Base-by-base conservation (phyloP, 2,329 filamentous ascomycete species). In the Colletotrichum chlorophyti region DNA sequence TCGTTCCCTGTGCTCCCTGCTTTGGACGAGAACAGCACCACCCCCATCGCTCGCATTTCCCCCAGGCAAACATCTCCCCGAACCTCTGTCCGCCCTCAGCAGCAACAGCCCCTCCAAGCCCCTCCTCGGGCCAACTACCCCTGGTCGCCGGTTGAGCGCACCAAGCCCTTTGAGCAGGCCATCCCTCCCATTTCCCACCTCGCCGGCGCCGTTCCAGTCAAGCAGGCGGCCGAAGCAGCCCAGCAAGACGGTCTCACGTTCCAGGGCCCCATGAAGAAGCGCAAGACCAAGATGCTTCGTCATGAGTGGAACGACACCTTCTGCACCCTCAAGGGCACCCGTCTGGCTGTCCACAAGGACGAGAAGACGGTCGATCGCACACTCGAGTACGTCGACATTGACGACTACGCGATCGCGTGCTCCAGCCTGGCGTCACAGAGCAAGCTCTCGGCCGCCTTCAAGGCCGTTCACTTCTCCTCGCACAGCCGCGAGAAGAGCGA, bases 221-320 rank as follows among this genome's bases (percentile, higher is more conserved):
- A 63, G 38, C 60, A 62, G 37, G 63, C 64, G 6, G 60, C 62
- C 49, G 69, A 65, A 43, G 66, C 72, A 54, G 65, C 68, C 65
- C 64, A 71, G 66, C 71, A 72, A 19, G 72, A 81, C 50, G 85
- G 86, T 54, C 75, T 89, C 62, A 84, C 85, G 29, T 91, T 93
- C 73, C 85, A 91, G 46, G 95, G 95, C 2, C 93, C 88, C 74
- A 96, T 99, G 87, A 93, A 92, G 81, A 97, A 96, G 81, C 91
- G 94, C 70, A 92, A 92, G 78, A 96, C 90, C 29, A 88, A 87
- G 69, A 87, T 97, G 79, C 84, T 97, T 60, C 91, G 92, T 38
- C 91, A 96, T 73, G 93, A 97, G 77, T 97, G 93, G 93, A 87
- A 93, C 69, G 91, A 96, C 71, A 89, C 92, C 65, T 95, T 94